These are phyloP conservation scores for Leucocoprinus sp. DNA, from an alignment of 768 basidiomycete genomes.

Conservation along the genomic window DNA sequence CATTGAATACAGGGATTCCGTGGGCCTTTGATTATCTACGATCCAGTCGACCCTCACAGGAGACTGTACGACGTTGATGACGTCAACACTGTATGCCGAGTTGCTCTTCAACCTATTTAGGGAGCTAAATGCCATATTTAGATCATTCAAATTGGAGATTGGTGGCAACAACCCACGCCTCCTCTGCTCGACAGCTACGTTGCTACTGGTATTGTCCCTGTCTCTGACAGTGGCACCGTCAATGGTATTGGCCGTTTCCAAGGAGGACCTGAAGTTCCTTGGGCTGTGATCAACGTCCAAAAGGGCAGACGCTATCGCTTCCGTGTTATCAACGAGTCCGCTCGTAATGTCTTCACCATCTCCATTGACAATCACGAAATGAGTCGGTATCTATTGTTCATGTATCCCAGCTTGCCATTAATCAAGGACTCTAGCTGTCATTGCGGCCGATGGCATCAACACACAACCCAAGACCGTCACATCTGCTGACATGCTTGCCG, in stretches of 20 bases:
- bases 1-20: slow-evolving; percentile 29
- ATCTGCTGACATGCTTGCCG: slow-evolving; percentile 33
- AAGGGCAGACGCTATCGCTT: slow-evolving; percentile 42
- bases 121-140: slow-evolving; percentile 20
- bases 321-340: slow-evolving; percentile 43
- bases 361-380: slow-evolving; percentile 26
- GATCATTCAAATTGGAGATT: slow-evolving; percentile 28
- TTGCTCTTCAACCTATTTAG: slow-evolving; percentile 14
- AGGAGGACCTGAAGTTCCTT: slow-evolving; percentile 30
- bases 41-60: slow-evolving; percentile 22
- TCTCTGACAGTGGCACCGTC: slow-evolving; percentile 34
- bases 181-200: slow-evolving; percentile 22
- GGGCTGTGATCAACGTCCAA: slow-evolving; percentile 33
- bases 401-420: not conserved
- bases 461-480: slow-evolving; percentile 26
- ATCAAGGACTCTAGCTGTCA: slow-evolving; percentile 20
- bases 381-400: slow-evolving; percentile 15
- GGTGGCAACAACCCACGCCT: slow-evolving; percentile 27
- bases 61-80: slow-evolving; percentile 12
- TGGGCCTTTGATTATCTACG: slow-evolving; percentile 31
- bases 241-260: slow-evolving; percentile 38
- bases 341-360: slow-evolving; percentile 32
- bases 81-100: slow-evolving; percentile 14
- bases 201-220: slow-evolving; percentile 21
- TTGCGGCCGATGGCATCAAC: slow-evolving; percentile 31